phyloP scores from a whole-genome alignment of 371 early-diverging fungal genomes.

The Dichotomocladium elegans region DNA sequence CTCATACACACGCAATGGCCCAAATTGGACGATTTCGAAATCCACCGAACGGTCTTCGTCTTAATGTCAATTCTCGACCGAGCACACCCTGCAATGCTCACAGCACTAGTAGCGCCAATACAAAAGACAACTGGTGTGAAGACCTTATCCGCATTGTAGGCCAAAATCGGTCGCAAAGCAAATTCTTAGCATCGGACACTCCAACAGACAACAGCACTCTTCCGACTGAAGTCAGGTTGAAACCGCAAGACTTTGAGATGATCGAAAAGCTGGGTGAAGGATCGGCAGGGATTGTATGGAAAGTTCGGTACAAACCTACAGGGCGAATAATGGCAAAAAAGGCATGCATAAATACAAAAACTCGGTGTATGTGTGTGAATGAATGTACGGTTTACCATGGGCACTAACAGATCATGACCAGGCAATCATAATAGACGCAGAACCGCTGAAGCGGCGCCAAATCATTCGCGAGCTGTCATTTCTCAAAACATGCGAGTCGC shows the following conservation, averaged over 20 bases:
- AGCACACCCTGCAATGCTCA: too few relatives aligned
- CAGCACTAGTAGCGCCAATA: conserved; percentile 3
- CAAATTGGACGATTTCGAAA: conserved; percentile 21
- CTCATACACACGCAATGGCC: conserved; percentile 11
- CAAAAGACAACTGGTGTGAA: conserved; percentile 21
- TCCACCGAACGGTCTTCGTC: too few relatives aligned
- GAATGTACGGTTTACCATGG: background rate
- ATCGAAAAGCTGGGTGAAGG: conserved; percentile 87
- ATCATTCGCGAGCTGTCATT: conserved; percentile 88
- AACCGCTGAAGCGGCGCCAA: conserved; percentile 69
- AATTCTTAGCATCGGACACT: background rate
- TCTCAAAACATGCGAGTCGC: conserved; percentile 81
- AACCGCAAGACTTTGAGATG: conserved; percentile 53
- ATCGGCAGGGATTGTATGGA: conserved; percentile 87
- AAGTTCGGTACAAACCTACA: conserved; percentile 73
- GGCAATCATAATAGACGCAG: conserved; percentile 62
- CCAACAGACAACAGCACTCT: too few relatives aligned
- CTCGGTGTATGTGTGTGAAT: background rate
- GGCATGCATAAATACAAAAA: conserved; percentile 88
- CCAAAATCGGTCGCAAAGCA: conserved; percentile 8
- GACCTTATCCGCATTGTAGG: conserved; percentile 30
- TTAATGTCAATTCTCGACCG: too few relatives aligned
- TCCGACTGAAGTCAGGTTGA: conserved; percentile 26
- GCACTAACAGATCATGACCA: conserved; percentile 9
- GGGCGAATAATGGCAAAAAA: conserved; percentile 88